These are phyloP conservation scores for Kodamaea jinghongensis DNA, from an alignment of 805 yeast genomes.

Conservation along the genomic window DNA sequence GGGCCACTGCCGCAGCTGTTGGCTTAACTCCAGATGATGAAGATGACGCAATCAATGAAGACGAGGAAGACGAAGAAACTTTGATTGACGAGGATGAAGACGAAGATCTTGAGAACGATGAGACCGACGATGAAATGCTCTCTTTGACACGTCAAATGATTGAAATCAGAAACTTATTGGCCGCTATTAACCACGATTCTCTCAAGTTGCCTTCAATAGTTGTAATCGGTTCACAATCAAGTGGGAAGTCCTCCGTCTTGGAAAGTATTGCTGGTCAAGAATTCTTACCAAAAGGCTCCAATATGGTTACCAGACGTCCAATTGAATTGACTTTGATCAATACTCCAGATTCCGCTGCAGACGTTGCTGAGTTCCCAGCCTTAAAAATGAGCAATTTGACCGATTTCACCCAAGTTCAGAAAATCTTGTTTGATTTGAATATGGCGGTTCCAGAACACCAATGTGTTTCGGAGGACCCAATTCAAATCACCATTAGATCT, in stretches of 20 bases:
- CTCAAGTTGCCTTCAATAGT: slow-evolving; percentile 90
- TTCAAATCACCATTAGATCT: slow-evolving; percentile 85
- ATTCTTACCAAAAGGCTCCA: slow-evolving; percentile 93
- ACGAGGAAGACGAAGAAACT: slow-evolving; percentile 45
- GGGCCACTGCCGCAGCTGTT: slow-evolving; percentile 58
- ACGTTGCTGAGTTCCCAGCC: slow-evolving; percentile 91
- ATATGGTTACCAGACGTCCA: slow-evolving; percentile 98
- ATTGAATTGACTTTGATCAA: slow-evolving; percentile 91
- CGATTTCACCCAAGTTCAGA: slow-evolving; percentile 86
- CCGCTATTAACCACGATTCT: slow-evolving; percentile 73
- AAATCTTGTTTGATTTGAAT: slow-evolving; percentile 81
- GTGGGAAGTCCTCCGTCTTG: slow-evolving; percentile 94
- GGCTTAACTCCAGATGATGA: slow-evolving; percentile 34
- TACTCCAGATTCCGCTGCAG: slow-evolving; percentile 76
- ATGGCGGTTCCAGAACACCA: slow-evolving; percentile 86
- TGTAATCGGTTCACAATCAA: slow-evolving; percentile 94
- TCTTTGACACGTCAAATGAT: slow-evolving; percentile 94
- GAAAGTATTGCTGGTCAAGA: slow-evolving; percentile 98
- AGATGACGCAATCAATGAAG: slow-evolving; percentile 20
- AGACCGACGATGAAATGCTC: slow-evolving; percentile 77
- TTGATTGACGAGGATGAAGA: slow-evolving; percentile 45
- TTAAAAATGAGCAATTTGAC: slow-evolving; percentile 77
- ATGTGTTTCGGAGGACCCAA: slow-evolving; percentile 90
- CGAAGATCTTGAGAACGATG: slow-evolving; percentile 46
- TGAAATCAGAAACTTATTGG: slow-evolving; percentile 80